Percentiles rank a stretch among this genome's conserved stretches.
Conservation (phyloP, 2,329 filamentous ascomycete species). For the Colletotrichum incanum region DNA sequence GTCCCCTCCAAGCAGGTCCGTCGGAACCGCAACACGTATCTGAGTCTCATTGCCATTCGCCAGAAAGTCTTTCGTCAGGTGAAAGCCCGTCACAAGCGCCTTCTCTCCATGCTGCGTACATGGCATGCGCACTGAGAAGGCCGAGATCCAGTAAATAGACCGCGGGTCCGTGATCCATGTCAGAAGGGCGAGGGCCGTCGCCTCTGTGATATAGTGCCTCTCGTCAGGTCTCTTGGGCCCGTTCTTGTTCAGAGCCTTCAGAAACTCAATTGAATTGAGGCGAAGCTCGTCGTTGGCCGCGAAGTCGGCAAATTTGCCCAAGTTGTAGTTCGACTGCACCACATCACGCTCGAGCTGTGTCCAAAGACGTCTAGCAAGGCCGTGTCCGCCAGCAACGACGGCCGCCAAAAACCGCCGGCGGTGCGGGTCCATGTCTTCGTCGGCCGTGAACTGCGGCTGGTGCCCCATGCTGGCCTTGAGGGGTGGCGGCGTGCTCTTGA, state of each 20-base stretch:
- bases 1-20: constrained; percentile 11
- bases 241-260: neutral
- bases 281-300: neutral
- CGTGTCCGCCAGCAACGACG: neutral
- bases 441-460: neutral
- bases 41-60: neutral
- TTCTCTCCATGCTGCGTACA: neutral
- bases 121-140: neutral
- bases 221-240: too few species aligned
- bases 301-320: constrained; percentile 21
- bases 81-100: constrained; percentile 10
- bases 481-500: constrained; percentile 18
- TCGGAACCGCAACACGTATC: constrained; percentile 12
- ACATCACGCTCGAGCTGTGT: constrained; percentile 15
- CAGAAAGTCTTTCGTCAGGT: constrained; percentile 1
- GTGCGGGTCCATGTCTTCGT: constrained; percentile 7
- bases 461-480: neutral
- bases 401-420: constrained; percentile 19
- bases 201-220: neutral
- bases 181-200: neutral
- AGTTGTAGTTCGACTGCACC: constrained; percentile 20
- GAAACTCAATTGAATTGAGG: neutral
- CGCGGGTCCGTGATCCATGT: constrained; percentile 32
- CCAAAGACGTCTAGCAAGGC: constrained; percentile 12
- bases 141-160: constrained; percentile 27